phyloP scores from a whole-genome alignment of 2,329 filamentous ascomycete species.

The Fusarium nanum region DNA sequence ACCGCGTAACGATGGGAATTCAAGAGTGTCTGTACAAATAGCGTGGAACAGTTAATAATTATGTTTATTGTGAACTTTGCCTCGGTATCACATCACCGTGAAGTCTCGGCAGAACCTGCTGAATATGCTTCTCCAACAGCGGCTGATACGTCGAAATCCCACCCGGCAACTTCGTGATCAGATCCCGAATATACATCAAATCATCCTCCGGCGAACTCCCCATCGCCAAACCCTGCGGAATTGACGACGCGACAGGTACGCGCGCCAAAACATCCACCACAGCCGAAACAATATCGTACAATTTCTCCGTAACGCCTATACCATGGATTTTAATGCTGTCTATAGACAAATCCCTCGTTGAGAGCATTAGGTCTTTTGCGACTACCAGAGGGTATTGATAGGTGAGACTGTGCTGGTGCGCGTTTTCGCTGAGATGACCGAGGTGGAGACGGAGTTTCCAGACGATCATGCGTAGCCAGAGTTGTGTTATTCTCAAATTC shows the following conservation, averaged over 20 bases:
- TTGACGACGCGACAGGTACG: constrained; percentile 51
- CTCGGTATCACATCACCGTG: constrained; percentile 4
- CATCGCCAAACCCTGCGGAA: constrained; percentile 40
- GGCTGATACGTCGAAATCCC: constrained; percentile 54
- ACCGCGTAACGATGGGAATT: fast-evolving
- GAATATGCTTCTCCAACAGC: constrained; percentile 55
- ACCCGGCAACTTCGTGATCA: constrained; percentile 55
- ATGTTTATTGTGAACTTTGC: neutral
- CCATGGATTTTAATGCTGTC: constrained; percentile 57
- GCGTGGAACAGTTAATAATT: neutral
- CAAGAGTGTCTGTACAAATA: neutral
- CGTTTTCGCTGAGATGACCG: constrained; percentile 54
- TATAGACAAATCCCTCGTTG: constrained; percentile 53
- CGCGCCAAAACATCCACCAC: constrained; percentile 59
- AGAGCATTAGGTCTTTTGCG: constrained; percentile 54
- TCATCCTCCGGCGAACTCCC: constrained; percentile 52
- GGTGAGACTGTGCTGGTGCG: constrained; percentile 51
- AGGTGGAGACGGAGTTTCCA: constrained; percentile 59
- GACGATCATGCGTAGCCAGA: constrained; percentile 59
- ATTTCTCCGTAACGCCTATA: constrained; percentile 59
- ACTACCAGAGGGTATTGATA: constrained; percentile 58
- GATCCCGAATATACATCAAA: constrained; percentile 51
- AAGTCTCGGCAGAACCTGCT: constrained; percentile 50
- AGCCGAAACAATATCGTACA: constrained; percentile 59
- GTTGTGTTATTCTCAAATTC: constrained; percentile 58